Conservation (phyloP, 768 basidiomycete species). For the Tulasnella calospora region DNA sequence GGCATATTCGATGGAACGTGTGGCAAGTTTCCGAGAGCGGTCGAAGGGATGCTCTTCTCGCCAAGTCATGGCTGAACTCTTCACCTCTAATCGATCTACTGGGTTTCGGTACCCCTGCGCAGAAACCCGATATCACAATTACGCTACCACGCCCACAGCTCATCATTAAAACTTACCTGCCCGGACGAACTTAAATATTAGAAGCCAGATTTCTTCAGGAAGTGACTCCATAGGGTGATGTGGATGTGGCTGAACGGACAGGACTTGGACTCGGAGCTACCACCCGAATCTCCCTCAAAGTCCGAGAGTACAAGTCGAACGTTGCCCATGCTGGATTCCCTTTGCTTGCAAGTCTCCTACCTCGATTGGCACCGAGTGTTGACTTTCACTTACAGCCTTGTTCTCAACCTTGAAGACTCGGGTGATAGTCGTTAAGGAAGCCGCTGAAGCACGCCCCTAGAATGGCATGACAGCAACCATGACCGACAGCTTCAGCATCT, state of each 20-base stretch:
- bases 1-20: neutral
- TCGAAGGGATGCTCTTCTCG: neutral
- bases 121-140: neutral
- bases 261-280: neutral
- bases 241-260: neutral
- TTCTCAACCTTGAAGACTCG: too few species aligned
- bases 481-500: too few species aligned
- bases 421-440: too few species aligned
- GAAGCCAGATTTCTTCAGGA: neutral
- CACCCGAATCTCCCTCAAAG: neutral
- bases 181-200: neutral
- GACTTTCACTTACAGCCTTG: too few species aligned
- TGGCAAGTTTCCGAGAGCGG: neutral
- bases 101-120: neutral
- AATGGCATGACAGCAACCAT: too few species aligned
- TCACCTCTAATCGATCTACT: too few species aligned
- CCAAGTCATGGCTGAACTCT: neutral
- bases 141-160: too few species aligned
- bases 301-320: neutral
- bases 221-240: slow-evolving; percentile 23
- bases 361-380: too few species aligned
- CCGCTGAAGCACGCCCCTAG: too few species aligned
- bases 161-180: neutral
- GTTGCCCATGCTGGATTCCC: too few species aligned
- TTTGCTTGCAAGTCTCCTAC: too few species aligned